A percentile compares a stretch with the other conserved stretches of the same genome.
Conservation (phyloP, 768 basidiomycete genomes). For the Mycena floridula region DNA sequence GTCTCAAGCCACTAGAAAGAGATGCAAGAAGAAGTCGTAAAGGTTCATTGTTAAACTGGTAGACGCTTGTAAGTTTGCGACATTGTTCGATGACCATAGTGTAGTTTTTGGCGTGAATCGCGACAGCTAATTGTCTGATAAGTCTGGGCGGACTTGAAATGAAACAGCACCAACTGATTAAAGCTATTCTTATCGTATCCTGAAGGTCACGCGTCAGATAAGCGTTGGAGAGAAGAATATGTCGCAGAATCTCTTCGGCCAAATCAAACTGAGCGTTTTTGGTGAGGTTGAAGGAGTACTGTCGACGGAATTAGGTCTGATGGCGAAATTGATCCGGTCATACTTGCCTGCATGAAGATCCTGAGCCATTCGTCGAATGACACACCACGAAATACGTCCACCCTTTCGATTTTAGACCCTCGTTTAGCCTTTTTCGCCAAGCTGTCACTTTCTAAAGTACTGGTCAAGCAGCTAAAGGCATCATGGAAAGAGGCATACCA, state of each 20-base stretch:
- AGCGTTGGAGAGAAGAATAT: slow-evolving; percentile 68
- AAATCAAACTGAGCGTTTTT: slow-evolving; percentile 54
- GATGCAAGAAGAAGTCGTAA: slow-evolving; percentile 70
- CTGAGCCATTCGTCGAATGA: slow-evolving; percentile 81
- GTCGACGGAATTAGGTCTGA: slow-evolving; percentile 4
- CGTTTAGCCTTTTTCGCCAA: slow-evolving; percentile 41
- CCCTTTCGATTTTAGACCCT: slow-evolving; percentile 35
- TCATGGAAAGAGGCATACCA: slow-evolving; percentile 33
- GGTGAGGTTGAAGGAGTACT: slow-evolving; percentile 77
- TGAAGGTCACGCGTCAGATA: slow-evolving; percentile 58
- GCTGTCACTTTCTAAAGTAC: slow-evolving; percentile 51
- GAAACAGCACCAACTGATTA: slow-evolving; percentile 53
- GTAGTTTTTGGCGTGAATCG: slow-evolving; percentile 51
- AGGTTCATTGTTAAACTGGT: slow-evolving; percentile 88
- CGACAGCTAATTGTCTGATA: slow-evolving; percentile 52
- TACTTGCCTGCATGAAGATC: slow-evolving; percentile 75
- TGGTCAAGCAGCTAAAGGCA: neutral
- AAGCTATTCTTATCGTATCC: slow-evolving; percentile 66
- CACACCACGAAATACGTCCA: slow-evolving; percentile 75
- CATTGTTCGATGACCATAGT: slow-evolving; percentile 64
- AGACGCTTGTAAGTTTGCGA: slow-evolving; percentile 63
- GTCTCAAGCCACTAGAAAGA: slow-evolving; percentile 62
- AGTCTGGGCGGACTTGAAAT: neutral
- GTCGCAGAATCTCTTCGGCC: slow-evolving; percentile 72
- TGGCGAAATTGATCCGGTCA: neutral